phyloP scores from a whole-genome alignment of 2,329 filamentous ascomycete species.

The Neurospora sp. region DNA sequence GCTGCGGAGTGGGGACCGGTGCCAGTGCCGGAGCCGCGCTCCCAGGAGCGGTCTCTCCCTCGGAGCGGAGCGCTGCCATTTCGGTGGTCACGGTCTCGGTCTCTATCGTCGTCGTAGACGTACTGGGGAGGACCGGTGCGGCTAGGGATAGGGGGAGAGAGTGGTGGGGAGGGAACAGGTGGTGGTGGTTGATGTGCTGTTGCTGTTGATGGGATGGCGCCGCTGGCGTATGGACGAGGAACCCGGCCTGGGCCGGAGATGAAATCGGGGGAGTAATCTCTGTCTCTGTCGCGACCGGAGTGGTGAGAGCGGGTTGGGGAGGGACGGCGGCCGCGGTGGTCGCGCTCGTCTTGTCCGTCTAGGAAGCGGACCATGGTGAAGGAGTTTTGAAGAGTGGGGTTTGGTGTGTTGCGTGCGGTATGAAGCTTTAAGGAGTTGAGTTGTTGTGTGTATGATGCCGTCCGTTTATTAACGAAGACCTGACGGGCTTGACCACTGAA shows the following conservation, averaged over 20 bases:
- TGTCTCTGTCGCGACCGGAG: constrained; percentile 2
- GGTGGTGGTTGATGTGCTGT: constrained; percentile 5
- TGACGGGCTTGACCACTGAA: not conserved
- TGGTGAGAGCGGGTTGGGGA: constrained; percentile 8
- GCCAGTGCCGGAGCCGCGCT: not conserved
- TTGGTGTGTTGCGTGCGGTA: not conserved
- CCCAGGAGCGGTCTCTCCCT: not conserved
- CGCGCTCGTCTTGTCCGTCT: not conserved
- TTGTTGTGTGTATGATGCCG: not conserved
- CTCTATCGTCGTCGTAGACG: not conserved
- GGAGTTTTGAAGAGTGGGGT: not conserved
- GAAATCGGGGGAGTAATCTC: constrained; percentile 4
- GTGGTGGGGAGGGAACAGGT: not conserved
- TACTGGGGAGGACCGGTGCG: too few species aligned
- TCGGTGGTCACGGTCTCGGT: not conserved
- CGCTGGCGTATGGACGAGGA: constrained; percentile 1
- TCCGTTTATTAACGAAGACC: not conserved
- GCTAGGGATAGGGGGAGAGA: not conserved
- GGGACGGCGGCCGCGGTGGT: not conserved
- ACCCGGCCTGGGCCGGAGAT: not conserved
- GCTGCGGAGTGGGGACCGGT: not conserved
- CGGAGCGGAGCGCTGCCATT: not conserved
- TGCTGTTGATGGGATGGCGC: constrained; percentile 3
- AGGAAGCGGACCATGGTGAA: not conserved
- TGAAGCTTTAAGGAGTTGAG: not conserved